Evolutionary conservation across 371 early-diverging fungal genomes (phyloP).

Genomic region (Mucor circinelloides): DNA sequence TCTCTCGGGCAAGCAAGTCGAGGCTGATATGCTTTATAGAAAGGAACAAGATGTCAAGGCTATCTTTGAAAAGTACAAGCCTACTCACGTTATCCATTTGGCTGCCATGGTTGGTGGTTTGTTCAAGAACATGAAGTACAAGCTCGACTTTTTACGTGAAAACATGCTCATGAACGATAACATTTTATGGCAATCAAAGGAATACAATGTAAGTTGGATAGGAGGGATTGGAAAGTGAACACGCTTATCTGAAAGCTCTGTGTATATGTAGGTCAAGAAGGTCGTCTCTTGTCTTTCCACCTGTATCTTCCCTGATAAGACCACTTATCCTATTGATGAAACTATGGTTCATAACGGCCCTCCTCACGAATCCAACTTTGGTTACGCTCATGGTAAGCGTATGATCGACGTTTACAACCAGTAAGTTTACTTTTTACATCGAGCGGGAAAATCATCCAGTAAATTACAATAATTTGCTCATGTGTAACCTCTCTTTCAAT

Average conservation of each 20-base stretch:
- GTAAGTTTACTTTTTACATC: constrained; percentile 40
- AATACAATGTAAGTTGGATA: constrained; percentile 56
- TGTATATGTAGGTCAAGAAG: constrained; percentile 65
- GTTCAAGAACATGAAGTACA: constrained; percentile 85
- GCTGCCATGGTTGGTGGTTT: constrained; percentile 90
- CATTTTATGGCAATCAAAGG: constrained; percentile 67
- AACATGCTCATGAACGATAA: constrained; percentile 88
- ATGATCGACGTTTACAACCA: constrained; percentile 88
- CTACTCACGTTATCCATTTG: constrained; percentile 84
- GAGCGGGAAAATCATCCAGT: neutral
- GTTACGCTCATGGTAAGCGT: constrained; percentile 88
- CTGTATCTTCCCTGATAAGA: constrained; percentile 89
- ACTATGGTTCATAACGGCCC: constrained; percentile 89
- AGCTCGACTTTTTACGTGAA: constrained; percentile 78
- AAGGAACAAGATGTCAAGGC: constrained; percentile 63
- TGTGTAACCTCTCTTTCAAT: constrained; percentile 1
- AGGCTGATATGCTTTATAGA: constrained; percentile 34
- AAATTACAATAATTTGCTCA: neutral
- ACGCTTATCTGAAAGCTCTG: neutral
- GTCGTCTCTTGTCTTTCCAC: constrained; percentile 88
- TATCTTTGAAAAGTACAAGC: constrained; percentile 78
- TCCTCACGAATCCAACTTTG: constrained; percentile 86
- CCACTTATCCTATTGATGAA: constrained; percentile 87
- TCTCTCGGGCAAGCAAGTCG: neutral
- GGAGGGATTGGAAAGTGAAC: neutral